Percentiles rank a stretch among this genome's conserved stretches.
Evolutionary conservation across 139 green algal genomes (phyloP).

Genomic region (Coccomyxa sp.): DNA sequence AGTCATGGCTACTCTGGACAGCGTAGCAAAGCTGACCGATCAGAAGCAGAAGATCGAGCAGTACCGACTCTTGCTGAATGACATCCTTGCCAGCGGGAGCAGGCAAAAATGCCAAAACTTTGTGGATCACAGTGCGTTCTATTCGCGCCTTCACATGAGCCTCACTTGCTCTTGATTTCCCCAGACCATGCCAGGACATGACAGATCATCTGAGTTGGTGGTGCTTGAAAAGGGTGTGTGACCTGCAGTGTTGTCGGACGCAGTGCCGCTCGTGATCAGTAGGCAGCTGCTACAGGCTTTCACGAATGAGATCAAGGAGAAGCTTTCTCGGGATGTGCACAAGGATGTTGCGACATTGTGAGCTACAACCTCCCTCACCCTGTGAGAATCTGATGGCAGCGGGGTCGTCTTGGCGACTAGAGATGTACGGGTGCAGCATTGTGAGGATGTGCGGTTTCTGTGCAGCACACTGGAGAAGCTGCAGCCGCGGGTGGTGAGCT

Average conservation of each 20-base stretch:
- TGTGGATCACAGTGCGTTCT: conserved; percentile 70
- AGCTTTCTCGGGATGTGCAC: conserved; percentile 52
- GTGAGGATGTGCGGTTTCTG: no score
- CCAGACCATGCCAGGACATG: background rate
- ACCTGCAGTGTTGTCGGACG: conserved; percentile 73
- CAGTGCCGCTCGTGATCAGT: conserved; percentile 77
- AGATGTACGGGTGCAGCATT: no score
- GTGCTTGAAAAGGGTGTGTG: background rate
- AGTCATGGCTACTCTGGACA: conserved; percentile 17
- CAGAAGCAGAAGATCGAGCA: conserved; percentile 55
- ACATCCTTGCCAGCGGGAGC: conserved; percentile 20
- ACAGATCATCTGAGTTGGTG: background rate
- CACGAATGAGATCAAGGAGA: conserved; percentile 46
- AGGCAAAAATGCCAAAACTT: conserved; percentile 44
- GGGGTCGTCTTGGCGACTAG: no score
- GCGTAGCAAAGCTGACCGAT: conserved; percentile 42
- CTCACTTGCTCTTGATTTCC: background rate
- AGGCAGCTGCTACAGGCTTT: conserved; percentile 65
- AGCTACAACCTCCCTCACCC: no score
- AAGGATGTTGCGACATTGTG: conserved; percentile 68
- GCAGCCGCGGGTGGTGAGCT: conserved; percentile 75
- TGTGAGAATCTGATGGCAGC: no score
- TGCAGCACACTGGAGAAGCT: conserved; percentile 69
- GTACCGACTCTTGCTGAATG: conserved; percentile 47
- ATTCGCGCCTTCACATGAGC: background rate